Evolutionary conservation across 345 rosid genomes (phyloP), one percentile per base, ranked within the genome.

Genomic region (Hibiscus tridactylites): DNA sequence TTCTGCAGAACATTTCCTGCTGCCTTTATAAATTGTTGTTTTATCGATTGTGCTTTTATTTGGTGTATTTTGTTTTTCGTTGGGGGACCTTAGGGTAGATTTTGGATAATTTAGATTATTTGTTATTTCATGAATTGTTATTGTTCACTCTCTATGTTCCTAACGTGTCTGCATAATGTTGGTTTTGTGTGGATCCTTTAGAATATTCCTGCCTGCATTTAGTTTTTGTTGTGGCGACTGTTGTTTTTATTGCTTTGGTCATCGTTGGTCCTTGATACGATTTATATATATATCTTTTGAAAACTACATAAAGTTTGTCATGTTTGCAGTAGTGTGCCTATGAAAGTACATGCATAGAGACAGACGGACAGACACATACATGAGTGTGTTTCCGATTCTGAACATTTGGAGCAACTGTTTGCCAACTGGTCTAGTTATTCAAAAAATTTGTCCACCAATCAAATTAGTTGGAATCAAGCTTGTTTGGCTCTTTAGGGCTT

Each of bases 401-500:
- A 64, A 39, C 31, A 39, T 64, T 64, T 42, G 68, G 68, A 47
- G 29, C 68, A 42, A 39, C 53, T 39, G n/a, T 64, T 42, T 17
- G 68, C 16, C 29, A 17, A 64, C 16, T 17, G 52, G 3, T 17
- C 24, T 39, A 62, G 47, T 37, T 37, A 61, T 62, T 62, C 47
- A 17, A 44, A 4, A 19, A 19, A 19, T 4, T 37, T 63, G 15
- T 19, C 39, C 29, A 17, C 15, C 50, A 37, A 39, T 37, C 28
- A 64, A 37, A 64, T 31, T 33, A 61, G 44, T 2, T 62, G 21
- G 12, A 35, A 24, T 61, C 46, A 17, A 61, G 46, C 21, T 62
- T 62, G 39, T 63, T 37, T 37, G 68, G 19, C 68, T 63, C 28
- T 63, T 61, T 35, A 37, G 49, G 67, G 26, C 29, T 63, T 63